Conservation (phyloP, 352 stramenopile species). For the Plasmopara halstedii region DNA sequence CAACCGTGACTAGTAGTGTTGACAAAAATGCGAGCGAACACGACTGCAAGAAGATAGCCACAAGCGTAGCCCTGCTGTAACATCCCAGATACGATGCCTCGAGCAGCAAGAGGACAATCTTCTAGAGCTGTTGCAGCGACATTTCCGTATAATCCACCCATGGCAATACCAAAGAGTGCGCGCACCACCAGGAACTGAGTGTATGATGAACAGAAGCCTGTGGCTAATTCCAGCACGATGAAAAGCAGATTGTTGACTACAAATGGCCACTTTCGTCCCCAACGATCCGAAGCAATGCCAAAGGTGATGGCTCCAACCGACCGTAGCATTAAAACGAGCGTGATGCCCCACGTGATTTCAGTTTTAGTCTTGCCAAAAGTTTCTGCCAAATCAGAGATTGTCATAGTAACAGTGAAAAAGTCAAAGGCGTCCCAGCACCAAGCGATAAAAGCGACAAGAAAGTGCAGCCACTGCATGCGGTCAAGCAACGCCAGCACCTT, state of each 20-base stretch:
- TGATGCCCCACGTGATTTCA: slow-evolving; percentile 52
- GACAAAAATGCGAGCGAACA: slow-evolving; percentile 30
- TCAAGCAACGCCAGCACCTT: slow-evolving; percentile 23
- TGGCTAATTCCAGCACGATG: slow-evolving; percentile 32
- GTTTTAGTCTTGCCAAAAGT: slow-evolving; percentile 36
- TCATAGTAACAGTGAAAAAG: slow-evolving; percentile 54
- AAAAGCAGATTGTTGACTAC: slow-evolving; percentile 40
- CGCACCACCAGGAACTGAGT: slow-evolving; percentile 29
- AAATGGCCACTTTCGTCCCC: slow-evolving; percentile 33
- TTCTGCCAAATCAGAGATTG: slow-evolving; percentile 37
- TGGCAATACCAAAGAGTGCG: slow-evolving; percentile 35
- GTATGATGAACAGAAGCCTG: slow-evolving; percentile 34
- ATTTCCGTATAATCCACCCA: slow-evolving; percentile 46
- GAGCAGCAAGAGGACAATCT: slow-evolving; percentile 29
- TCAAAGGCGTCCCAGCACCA: slow-evolving; percentile 54
- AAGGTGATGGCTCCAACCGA: slow-evolving; percentile 38
- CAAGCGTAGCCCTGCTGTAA: slow-evolving; percentile 48
- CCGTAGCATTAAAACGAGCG: slow-evolving; percentile 43
- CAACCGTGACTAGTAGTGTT: slow-evolving; percentile 40
- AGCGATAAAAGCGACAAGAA: slow-evolving; percentile 27
- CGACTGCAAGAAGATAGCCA: slow-evolving; percentile 30
- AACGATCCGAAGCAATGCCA: slow-evolving; percentile 37
- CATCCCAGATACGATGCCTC: slow-evolving; percentile 43
- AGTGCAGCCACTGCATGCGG: slow-evolving; percentile 33
- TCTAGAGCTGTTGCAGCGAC: slow-evolving; percentile 36